Conservation (phyloP, 2,329 filamentous ascomycete genomes). For the Fusarium tuaranense region DNA sequence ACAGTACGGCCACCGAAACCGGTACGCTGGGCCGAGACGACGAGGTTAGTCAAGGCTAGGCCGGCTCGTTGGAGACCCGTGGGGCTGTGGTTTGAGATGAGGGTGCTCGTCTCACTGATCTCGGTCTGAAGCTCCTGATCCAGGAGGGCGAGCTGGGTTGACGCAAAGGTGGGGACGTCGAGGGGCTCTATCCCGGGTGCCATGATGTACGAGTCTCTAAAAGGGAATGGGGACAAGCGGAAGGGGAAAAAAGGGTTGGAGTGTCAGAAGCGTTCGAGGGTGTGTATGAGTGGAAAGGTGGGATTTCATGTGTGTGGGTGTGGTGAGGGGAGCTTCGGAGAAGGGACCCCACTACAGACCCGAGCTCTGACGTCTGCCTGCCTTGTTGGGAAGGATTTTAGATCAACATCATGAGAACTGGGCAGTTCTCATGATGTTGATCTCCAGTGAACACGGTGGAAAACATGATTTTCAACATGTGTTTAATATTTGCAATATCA, state of each 20-base stretch:
- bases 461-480: background rate
- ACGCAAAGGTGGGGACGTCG: slow-evolving; percentile 76
- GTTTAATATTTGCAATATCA: background rate
- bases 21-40: slow-evolving; percentile 81
- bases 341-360: slow-evolving; percentile 37
- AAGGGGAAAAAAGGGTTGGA: background rate
- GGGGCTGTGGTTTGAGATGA: slow-evolving; percentile 77
- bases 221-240: background rate
- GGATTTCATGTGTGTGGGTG: slow-evolving; percentile 18
- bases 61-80: slow-evolving; percentile 78
- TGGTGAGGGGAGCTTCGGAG: slow-evolving; percentile 22
- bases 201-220: slow-evolving; percentile 44
- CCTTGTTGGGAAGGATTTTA: slow-evolving; percentile 21
- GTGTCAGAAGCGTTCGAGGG: slow-evolving; percentile 11
- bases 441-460: background rate
- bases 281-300: slow-evolving; percentile 22
- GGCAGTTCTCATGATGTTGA: no score
- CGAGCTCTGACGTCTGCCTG: slow-evolving; percentile 22
- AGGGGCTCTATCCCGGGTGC: slow-evolving; percentile 55
- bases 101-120: slow-evolving; percentile 74
- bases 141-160: slow-evolving; percentile 77
- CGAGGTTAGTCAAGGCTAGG: slow-evolving; percentile 82
- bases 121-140: slow-evolving; percentile 79
- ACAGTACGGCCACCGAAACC: slow-evolving; percentile 93
- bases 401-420: slow-evolving; percentile 15